Conservation (phyloP, 1,284 basidiomycete genomes). For the Leucocoprinus gongylophorus region DNA sequence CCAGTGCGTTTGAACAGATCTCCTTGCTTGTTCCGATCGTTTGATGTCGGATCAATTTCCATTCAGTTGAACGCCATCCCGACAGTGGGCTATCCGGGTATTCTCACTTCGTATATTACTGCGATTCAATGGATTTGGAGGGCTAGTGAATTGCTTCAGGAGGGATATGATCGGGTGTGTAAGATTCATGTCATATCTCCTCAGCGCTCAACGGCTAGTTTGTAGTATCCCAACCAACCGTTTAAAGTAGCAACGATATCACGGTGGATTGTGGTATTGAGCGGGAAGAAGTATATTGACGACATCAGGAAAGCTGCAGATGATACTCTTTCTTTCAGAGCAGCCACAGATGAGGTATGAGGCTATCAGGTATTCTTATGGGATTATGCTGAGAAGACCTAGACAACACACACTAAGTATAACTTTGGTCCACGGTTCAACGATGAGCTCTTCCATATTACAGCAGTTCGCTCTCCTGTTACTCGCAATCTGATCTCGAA, state of each 20-base stretch:
- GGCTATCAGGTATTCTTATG: no score
- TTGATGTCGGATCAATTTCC: not conserved
- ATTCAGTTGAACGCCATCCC: conserved; percentile 12
- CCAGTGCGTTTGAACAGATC: not conserved
- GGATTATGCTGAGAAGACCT: no score
- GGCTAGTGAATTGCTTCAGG: conserved; percentile 10
- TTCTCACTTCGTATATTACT: conserved; percentile 20
- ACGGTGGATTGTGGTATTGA: conserved; percentile 23
- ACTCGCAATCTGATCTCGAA: conserved; percentile 7
- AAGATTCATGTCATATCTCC: not conserved
- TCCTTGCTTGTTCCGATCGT: not conserved
- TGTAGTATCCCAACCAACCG: conserved; percentile 22
- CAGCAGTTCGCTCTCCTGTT: conserved; percentile 5
- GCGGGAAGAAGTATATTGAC: conserved; percentile 19
- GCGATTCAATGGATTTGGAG: conserved; percentile 16
- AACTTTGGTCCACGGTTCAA: not conserved
- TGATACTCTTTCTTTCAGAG: conserved; percentile 21
- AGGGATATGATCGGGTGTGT: conserved; percentile 19
- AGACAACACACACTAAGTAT: conserved; percentile 5
- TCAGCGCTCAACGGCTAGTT: conserved; percentile 14
- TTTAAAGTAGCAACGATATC: conserved; percentile 21
- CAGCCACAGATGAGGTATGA: conserved; percentile 14
- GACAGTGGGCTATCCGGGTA: conserved; percentile 16
- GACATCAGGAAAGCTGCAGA: conserved; percentile 23
- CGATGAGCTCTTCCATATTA: conserved; percentile 6